Evolutionary conservation across 2,329 filamentous ascomycete genomes (phyloP), one percentile per base, ranked within the genome.

Genomic region (Trichophyton rubrum): DNA sequence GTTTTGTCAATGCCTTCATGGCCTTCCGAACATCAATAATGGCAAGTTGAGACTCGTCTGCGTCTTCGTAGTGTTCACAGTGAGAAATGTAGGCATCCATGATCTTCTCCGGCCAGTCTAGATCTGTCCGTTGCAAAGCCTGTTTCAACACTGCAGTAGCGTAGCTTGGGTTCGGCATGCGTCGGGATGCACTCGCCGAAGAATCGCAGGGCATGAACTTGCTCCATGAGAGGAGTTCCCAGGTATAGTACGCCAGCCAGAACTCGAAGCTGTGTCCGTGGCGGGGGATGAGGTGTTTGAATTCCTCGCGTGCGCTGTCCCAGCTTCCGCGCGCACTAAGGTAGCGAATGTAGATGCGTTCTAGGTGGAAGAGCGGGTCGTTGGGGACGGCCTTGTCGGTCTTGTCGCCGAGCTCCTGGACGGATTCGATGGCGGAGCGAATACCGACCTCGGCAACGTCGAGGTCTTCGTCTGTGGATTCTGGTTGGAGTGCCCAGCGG

Each of bases 371-470:
- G 55, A 87, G 83, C 0, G 90, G 88, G 69, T 99, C 92, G n/a
- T 90, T 90, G 64, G 87, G 82, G 71, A 90, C 95, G 15, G 84
- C 89, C 68, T 91, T 89, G 22, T 88, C 82, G 62, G 82, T 77
- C 73, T 87, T 86, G 65, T 87, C 87, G 62, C 89, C 90, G 56
- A 91, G 79, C 65, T 84, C 83, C 60, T 87, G 83, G 30, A 96
- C 88, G 65, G 90, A 89, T 72, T 96, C 90, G 8, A 97, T 80
- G 0, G 91, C 90, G 6, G 89, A 89, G 35, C 85, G 83, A 62
- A 99, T 85, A 9, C 90, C 92, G 47, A 95, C 88, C 69, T 97
- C 90, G 6, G 92, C 92, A 56, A 95, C 84, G 69, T 96, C 91
- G 35, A 88, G 80, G 59, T 92, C 89, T 70, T 96, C 91, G 61